A percentile compares a stretch with the other conserved stretches of the same genome.
These are phyloP conservation scores for Cercospora sp. DNA, from an alignment of 2,329 filamentous ascomycete species.

Conservation along the genomic window DNA sequence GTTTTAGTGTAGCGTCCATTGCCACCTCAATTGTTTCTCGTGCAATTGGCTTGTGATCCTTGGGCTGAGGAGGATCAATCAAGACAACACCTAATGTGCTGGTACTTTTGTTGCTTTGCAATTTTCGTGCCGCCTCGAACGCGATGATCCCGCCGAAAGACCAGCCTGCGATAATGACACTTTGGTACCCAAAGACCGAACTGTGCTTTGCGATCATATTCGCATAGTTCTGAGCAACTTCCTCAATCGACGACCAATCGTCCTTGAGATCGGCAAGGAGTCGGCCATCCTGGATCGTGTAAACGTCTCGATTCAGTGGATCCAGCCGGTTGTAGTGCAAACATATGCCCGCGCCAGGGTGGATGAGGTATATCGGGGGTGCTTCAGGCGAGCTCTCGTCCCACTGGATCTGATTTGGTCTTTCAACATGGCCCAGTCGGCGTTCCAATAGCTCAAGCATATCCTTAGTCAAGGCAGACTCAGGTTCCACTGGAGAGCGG, in stretches of 20 bases:
- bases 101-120: background rate
- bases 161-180: constrained; percentile 12
- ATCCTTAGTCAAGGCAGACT: background rate
- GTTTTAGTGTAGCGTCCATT: constrained; percentile 11
- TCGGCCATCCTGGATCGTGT: constrained; percentile 11
- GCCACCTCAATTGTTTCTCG: constrained; percentile 13
- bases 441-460: constrained; percentile 12
- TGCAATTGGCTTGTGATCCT: constrained; percentile 11
- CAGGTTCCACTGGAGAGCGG: background rate
- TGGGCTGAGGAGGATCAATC: constrained; percentile 14
- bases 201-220: constrained; percentile 5
- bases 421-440: background rate
- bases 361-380: constrained; percentile 11
- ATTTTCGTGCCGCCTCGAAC: constrained; percentile 12
- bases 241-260: constrained; percentile 14
- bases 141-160: constrained; percentile 17
- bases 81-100: constrained; percentile 9
- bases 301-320: background rate
- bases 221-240: constrained; percentile 7
- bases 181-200: background rate
- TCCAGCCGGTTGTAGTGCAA: constrained; percentile 11
- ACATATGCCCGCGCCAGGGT: constrained; percentile 13
- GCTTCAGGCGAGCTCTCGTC: background rate
- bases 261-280: constrained; percentile 8
- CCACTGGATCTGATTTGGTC: constrained; percentile 12